Percentiles rank a stretch among this genome's conserved stretches.
These are phyloP conservation scores for Nepenthes mirabilis DNA, from an alignment of 148 eudicot species.

Conservation along the genomic window DNA sequence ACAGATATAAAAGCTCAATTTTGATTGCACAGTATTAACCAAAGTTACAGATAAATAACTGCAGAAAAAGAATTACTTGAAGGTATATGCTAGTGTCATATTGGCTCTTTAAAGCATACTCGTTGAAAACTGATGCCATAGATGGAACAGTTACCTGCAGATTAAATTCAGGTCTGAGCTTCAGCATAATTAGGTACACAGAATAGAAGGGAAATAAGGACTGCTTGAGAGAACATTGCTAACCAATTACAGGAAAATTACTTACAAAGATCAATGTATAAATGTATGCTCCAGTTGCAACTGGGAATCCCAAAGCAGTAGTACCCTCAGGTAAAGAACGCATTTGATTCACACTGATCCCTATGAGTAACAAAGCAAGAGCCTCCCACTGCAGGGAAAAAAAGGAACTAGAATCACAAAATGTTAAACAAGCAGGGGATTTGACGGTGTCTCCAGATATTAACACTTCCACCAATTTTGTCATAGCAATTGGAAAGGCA, in stretches of 20 bases:
- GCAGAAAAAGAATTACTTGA: constrained; percentile 34
- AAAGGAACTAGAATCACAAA: neutral
- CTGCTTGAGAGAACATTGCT: neutral
- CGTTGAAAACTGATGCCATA: constrained; percentile 83
- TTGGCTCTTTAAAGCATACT: constrained; percentile 95
- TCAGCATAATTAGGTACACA: neutral
- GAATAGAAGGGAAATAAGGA: neutral
- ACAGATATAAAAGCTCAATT: neutral
- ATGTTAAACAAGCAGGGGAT: too few species aligned
- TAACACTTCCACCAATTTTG: too few species aligned
- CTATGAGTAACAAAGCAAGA: constrained; percentile 93
- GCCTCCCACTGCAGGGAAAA: constrained; percentile 79
- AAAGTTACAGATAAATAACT: neutral
- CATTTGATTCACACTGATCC: constrained; percentile 86
- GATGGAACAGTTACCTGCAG: constrained; percentile 81
- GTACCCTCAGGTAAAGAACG: constrained; percentile 70
- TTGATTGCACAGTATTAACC: neutral
- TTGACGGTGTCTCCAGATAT: too few species aligned
- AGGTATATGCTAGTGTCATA: constrained; percentile 88
- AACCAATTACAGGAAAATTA: constrained; percentile 2
- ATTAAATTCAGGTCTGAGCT: constrained; percentile 8
- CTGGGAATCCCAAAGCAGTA: constrained; percentile 63
- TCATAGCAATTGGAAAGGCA: too few species aligned
- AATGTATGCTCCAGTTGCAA: constrained; percentile 72
- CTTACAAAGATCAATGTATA: constrained; percentile 89